Percentiles rank a stretch among this genome's conserved stretches.
Conservation (phyloP, 73 alveolate genomes). For the Paramecium tetraurelia region DNA sequence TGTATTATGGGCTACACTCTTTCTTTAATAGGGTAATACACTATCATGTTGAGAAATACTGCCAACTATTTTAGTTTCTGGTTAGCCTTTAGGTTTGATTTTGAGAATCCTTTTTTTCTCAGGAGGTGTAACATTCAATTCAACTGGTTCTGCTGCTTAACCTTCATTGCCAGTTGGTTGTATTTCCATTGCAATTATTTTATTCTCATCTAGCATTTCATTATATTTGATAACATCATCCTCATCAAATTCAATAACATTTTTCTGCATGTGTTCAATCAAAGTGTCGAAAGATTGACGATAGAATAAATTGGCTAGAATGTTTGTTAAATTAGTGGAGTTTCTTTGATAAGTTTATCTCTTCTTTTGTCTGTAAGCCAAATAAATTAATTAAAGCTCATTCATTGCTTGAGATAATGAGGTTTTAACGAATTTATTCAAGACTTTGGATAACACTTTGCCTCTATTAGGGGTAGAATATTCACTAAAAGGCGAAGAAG, state of each 20-base stretch:
- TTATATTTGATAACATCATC: neutral
- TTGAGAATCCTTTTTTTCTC: neutral
- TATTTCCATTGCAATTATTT: neutral
- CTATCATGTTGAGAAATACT: neutral
- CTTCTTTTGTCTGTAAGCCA: neutral
- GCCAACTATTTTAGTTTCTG: neutral
- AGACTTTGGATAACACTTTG: neutral
- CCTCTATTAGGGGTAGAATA: neutral
- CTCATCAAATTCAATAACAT: neutral
- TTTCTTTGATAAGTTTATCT: neutral
- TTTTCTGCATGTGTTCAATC: neutral
- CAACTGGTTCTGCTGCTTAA: constrained; percentile 31
- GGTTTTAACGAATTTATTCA: neutral
- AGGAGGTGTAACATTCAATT: constrained; percentile 7
- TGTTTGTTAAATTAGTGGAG: neutral
- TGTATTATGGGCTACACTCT: neutral
- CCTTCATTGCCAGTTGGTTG: neutral
- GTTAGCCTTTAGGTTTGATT: neutral
- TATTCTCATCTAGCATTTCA: constrained; percentile 9
- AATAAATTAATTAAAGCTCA: neutral
- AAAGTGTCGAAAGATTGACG: neutral
- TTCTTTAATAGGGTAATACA: neutral
- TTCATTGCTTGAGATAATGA: neutral
- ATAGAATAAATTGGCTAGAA: neutral
- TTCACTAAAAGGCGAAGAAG: constrained; percentile 6